Evolutionary conservation across 257 asterid genomes (phyloP), one percentile per base, ranked within the genome.

Genomic region (Sherardia arvensis): DNA sequence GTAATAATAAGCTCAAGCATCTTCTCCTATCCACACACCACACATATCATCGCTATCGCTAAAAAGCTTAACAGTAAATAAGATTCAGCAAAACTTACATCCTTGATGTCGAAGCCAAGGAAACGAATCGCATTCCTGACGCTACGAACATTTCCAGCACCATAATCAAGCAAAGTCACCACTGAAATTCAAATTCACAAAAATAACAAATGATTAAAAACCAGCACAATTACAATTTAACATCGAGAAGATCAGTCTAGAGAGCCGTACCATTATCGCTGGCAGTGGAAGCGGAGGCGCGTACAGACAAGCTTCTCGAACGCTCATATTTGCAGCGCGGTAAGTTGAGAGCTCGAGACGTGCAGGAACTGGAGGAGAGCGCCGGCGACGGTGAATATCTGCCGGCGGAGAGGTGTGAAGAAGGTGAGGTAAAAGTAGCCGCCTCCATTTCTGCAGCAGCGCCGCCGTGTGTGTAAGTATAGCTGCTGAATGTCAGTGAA

Each of bases 71-170:
- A 34, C 8, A 38, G 22, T 36, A 34, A 43, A 59, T 12, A 5
- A 10, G 48, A 43, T 45, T 48, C n/a, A 8, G 3, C 22, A 54
- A 62, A 62, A 12, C 58, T 54, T 80, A 92, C 99, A 67, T 92
- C 99, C 76, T 79, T 84, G 68, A 89, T 84, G 22, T 78, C 81
- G 69, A 74, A 92, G 58, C 99, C 99, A 25, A 92, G 88, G 55
- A 56, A 70, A 1, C 87, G 85, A 74, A 92, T 84, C 32, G 99
- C 99, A 72, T 93, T 93, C 62, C 96, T 75, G 56, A 93, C 61
- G 76, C 99, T 93, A 28, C 97, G 91, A 47, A 93, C 97, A 72
- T 93, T 93, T 71, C 99, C 99, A 53, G 99, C 99, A 65, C 99
- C 97, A 40, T 93, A 93, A 69, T 93, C 99, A 65, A 93, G 99